Base-by-base conservation (phyloP, 78 protist species). In the Cavenderia fasciculata region DNA sequence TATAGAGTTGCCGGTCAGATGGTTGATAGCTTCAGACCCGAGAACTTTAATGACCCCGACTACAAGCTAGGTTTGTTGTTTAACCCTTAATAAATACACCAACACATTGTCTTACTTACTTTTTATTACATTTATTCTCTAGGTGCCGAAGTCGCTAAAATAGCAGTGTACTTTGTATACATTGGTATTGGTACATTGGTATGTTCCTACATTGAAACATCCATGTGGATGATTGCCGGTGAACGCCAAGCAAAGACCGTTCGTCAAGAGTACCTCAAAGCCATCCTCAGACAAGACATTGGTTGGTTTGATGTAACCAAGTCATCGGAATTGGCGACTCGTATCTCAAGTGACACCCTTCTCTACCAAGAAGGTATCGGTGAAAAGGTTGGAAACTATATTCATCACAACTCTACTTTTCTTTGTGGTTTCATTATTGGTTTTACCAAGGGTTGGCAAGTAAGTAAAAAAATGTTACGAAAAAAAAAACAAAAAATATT, bases 271-370 rank as follows among this genome's bases (percentile, higher is more conserved):
- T 88, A 88, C 74, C 52, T 94, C 41, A 68, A 84, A 57, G 85
- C 96, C 8, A 68, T 92, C 14, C 59, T 94, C 3, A 49, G 84
- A 27, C 96, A 94, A 73, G 96, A 94, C 33, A 49, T 91, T 27
- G 92, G 88, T 11, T 94, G 94, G 91, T 92, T 49, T 34, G 93
- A 92, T 73, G 21, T 36, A 21, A 66, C 86, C 36, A 63, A 74
- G n/a, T 52, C 92, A 12, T 59, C 76, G 18, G 59, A 59, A 31
- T 52, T 94, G n/a, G 21, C 89, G 25, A 71, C 88, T 8, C 59
- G 90, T 29, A 68, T 92, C 16, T 4, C 76, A 1, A 23, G 36
- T 4, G 95, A 92, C 49, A 59, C 85, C 27, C 44, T 40, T 6
- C 27, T 84, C 38, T 77, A 76, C 38, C 87, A 88, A 57, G 94